Conservation (phyloP, 306 rosid genomes). For the Quercus cerris region DNA sequence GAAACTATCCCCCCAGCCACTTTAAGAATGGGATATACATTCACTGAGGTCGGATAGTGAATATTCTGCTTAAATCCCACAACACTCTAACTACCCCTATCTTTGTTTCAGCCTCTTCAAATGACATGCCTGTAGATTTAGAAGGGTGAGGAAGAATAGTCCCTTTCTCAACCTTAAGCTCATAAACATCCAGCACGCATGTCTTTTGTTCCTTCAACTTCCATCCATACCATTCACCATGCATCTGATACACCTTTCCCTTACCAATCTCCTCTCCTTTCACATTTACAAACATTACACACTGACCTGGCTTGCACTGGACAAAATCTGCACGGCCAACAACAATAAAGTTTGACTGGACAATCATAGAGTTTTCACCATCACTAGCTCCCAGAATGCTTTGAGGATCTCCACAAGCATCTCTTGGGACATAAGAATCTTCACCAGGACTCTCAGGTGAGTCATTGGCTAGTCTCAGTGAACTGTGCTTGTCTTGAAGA, state of each 20-base stretch:
- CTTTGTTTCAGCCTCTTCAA: conserved; percentile 69
- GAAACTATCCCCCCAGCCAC: not conserved
- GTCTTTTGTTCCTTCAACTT: conserved; percentile 52
- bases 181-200: conserved; percentile 61
- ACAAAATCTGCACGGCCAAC: conserved; percentile 35
- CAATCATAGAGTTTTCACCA: conserved; percentile 25
- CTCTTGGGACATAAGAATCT: conserved; percentile 27
- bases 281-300: conserved; percentile 39
- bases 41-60: conserved; percentile 31
- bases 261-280: conserved; percentile 54
- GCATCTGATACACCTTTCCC: conserved; percentile 59
- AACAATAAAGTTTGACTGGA: conserved; percentile 27
- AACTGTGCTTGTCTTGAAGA: conserved; percentile 48
- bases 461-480: conserved; percentile 31
- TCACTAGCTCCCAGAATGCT: conserved; percentile 25
- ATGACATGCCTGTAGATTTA: conserved; percentile 56
- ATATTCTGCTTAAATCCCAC: conserved; percentile 64
- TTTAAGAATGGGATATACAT: not conserved
- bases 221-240: conserved; percentile 67
- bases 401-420: conserved; percentile 45
- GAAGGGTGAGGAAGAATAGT: conserved; percentile 58
- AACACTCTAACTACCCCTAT: conserved; percentile 72
- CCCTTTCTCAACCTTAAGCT: conserved; percentile 52
- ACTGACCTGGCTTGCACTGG: conserved; percentile 56
- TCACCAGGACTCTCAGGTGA: conserved; percentile 50